A percentile compares a stretch with the other conserved stretches of the same genome.
phyloP scores from a whole-genome alignment of 2,329 filamentous ascomycete species.

The Polytolypa hystricis region DNA sequence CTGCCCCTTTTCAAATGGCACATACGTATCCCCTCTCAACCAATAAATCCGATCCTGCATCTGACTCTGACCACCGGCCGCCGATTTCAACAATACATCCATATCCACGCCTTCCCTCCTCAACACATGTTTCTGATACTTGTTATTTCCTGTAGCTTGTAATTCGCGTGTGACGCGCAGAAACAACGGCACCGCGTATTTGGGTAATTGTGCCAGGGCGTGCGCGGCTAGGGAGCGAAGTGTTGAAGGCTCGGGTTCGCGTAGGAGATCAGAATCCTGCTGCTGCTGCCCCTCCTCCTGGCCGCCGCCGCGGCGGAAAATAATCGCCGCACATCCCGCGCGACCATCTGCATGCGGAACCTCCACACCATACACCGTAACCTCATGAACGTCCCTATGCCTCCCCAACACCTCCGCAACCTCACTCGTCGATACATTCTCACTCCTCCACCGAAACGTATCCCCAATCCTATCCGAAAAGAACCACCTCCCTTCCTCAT shows the following conservation, averaged over 20 bases:
- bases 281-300: not conserved
- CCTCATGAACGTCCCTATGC: conserved; percentile 58
- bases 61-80: conserved; percentile 25
- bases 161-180: conserved; percentile 53
- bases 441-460: conserved; percentile 53
- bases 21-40: conserved; percentile 56
- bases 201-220: conserved; percentile 49
- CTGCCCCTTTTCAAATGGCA: conserved; percentile 53
- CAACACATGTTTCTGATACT: conserved; percentile 71
- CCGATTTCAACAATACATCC: conserved; percentile 18
- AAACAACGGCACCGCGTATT: conserved; percentile 69
- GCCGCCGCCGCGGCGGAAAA: conserved; percentile 33
- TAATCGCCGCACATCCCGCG: conserved; percentile 67
- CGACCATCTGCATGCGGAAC: conserved; percentile 73
- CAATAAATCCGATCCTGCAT: conserved; percentile 51
- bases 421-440: conserved; percentile 74
- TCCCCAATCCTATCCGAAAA: conserved; percentile 60
- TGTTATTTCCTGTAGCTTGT: conserved; percentile 71
- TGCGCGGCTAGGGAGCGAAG: conserved; percentile 54
- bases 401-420: conserved; percentile 63
- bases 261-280: conserved; percentile 5
- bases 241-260: conserved; percentile 27
- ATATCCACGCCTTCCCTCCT: conserved; percentile 66
- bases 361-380: conserved; percentile 75
- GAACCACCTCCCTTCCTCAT: conserved; percentile 59